Percentiles rank a stretch among this genome's conserved stretches.
phyloP scores from a whole-genome alignment of 495 filamentous ascomycete species.

The Trichoderma gamsii region DNA sequence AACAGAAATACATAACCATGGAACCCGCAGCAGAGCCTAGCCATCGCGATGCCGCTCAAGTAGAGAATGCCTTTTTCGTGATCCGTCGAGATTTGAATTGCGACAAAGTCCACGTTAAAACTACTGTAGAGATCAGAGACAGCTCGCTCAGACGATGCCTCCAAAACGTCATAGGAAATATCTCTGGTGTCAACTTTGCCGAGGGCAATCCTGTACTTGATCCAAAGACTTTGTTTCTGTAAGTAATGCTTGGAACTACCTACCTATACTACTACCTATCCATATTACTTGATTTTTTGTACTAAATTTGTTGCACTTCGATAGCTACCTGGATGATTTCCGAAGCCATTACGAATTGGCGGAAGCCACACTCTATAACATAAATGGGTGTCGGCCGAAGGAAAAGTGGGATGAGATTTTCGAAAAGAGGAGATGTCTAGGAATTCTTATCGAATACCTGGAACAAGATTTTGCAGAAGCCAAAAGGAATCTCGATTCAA shows the following conservation, averaged over 20 bases:
- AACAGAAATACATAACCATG: no score
- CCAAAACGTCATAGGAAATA: conserved; percentile 68
- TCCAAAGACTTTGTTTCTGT: conserved; percentile 81
- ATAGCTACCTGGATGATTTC: conserved; percentile 68
- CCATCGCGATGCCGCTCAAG: no score
- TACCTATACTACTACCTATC: conserved; percentile 13
- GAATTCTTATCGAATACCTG: conserved; percentile 72
- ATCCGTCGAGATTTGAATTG: conserved; percentile 72
- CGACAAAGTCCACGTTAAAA: conserved; percentile 78
- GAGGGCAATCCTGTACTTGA: conserved; percentile 74
- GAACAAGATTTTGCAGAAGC: conserved; percentile 73
- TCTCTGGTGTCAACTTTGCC: conserved; percentile 74
- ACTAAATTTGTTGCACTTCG: neutral
- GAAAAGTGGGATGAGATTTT: conserved; percentile 57
- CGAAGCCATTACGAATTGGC: conserved; percentile 55
- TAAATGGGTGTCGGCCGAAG: conserved; percentile 48
- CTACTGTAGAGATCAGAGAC: conserved; percentile 80
- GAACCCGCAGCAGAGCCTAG: no score
- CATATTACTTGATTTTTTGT: conserved; percentile 15
- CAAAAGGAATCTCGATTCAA: conserved; percentile 73
- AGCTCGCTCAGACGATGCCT: conserved; percentile 69
- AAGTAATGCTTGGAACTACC: conserved; percentile 16
- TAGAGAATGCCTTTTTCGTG: no score
- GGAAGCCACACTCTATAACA: conserved; percentile 43
- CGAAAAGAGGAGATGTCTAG: conserved; percentile 57